Evolutionary conservation across 106 monocot species (phyloP).

Genomic region (Apostasia shenzhenica): DNA sequence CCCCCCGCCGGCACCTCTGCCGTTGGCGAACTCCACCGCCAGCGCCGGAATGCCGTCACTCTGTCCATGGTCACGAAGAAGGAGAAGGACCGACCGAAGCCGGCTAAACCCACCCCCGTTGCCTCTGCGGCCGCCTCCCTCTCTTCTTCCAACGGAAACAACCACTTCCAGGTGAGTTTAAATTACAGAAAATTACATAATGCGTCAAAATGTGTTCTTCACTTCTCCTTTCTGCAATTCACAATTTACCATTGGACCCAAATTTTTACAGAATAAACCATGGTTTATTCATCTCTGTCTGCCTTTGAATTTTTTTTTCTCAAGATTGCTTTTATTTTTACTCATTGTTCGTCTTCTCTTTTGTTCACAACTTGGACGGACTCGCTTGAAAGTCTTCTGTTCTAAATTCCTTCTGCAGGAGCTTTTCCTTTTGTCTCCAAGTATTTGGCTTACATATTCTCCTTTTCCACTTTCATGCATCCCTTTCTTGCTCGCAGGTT

Average conservation of each 20-base stretch:
- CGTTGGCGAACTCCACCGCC: slow-evolving; percentile 11
- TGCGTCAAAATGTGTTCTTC: neutral
- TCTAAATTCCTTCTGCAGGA: neutral
- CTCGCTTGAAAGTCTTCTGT: neutral
- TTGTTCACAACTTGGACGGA: neutral
- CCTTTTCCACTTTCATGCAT: neutral
- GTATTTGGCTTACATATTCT: neutral
- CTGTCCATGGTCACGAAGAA: slow-evolving; percentile 34
- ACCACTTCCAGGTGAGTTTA: slow-evolving; percentile 41
- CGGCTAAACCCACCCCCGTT: neutral
- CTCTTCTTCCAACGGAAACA: slow-evolving; percentile 4
- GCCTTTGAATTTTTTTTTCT: no score
- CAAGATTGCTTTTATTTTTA: neutral
- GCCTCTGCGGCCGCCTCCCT: neutral
- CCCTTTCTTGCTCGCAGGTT: slow-evolving; percentile 33
- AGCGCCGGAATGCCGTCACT: slow-evolving; percentile 19
- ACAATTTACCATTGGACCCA: no score
- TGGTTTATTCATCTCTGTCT: no score
- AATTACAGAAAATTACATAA: neutral
- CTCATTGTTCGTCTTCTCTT: neutral
- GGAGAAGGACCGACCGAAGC: slow-evolving; percentile 9
- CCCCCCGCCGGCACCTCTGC: slow-evolving; percentile 11
- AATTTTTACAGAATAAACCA: no score
- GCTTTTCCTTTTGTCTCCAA: slow-evolving; percentile 5
- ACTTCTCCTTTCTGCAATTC: neutral